These are phyloP conservation scores for Populus hybrid DNA, from an alignment of 441 rosid genomes.

Conservation along the genomic window DNA sequence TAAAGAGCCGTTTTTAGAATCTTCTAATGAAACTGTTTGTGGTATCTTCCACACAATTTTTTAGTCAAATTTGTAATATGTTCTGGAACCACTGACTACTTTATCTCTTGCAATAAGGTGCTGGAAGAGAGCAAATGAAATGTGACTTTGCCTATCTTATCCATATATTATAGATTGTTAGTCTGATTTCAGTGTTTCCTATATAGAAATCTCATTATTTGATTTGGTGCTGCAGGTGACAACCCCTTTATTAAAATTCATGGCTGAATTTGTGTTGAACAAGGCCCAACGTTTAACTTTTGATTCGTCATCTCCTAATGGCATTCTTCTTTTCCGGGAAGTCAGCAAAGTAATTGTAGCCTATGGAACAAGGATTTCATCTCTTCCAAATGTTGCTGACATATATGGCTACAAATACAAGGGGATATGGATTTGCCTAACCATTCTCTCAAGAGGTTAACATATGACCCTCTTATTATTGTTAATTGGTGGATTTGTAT, in stretches of 20 bases:
- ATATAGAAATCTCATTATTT: conserved; percentile 16
- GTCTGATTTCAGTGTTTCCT: not conserved
- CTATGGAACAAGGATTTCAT: conserved; percentile 90
- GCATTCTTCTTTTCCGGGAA: conserved; percentile 99
- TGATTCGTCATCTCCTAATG: conserved; percentile 98
- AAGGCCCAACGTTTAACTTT: conserved; percentile 91
- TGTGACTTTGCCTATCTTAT: not conserved
- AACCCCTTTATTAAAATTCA: conserved; percentile 90
- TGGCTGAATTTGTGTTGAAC: conserved; percentile 98
- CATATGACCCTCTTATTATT: conserved; percentile 14
- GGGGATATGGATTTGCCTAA: conserved; percentile 95
- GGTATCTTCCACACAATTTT: not conserved
- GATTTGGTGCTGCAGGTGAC: conserved; percentile 69
- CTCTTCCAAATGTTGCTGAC: conserved; percentile 93
- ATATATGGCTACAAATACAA: conserved; percentile 96
- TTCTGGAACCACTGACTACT: not conserved
- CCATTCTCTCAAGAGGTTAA: conserved; percentile 92
- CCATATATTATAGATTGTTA: not conserved
- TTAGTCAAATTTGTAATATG: not conserved
- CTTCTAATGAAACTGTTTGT: not conserved
- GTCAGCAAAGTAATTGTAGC: conserved; percentile 96
- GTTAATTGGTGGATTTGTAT: not conserved
- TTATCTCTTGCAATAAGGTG: not conserved
- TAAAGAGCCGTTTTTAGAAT: not conserved
- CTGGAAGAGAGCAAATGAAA: not conserved